phyloP scores from a whole-genome alignment of 2,329 filamentous ascomycete genomes.

The Trichophaea hybrida region DNA sequence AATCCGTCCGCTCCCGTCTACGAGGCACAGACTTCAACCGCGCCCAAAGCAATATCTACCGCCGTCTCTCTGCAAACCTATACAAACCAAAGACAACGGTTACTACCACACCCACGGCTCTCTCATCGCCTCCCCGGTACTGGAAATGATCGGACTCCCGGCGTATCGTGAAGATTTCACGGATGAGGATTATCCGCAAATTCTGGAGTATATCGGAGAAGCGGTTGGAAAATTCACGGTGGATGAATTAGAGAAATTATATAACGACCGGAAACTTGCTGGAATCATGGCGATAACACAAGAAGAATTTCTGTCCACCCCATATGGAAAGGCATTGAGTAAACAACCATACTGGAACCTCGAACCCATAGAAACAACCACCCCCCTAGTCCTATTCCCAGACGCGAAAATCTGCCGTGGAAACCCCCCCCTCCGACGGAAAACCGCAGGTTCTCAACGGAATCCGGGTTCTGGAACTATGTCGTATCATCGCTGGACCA shows the following conservation, averaged over 20 bases:
- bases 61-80: conserved; percentile 57
- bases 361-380: not conserved
- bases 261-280: conserved; percentile 43
- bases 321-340: conserved; percentile 44
- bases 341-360: conserved; percentile 5
- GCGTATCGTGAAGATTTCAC: conserved; percentile 46
- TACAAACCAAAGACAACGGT: conserved; percentile 51
- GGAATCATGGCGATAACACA: conserved; percentile 46
- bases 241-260: conserved; percentile 44
- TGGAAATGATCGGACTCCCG: conserved; percentile 55
- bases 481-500: conserved; percentile 38
- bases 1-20: conserved; percentile 36
- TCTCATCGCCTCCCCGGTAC: conserved; percentile 52
- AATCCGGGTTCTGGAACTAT: conserved; percentile 37
- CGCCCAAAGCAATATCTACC: conserved; percentile 57
- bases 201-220: conserved; percentile 45
- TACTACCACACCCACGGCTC: conserved; percentile 67
- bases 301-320: conserved; percentile 44
- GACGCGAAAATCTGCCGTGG: not conserved
- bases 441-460: conserved; percentile 31
- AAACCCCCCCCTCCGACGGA: not conserved
- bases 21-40: conserved; percentile 53
- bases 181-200: conserved; percentile 39
- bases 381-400: not conserved
- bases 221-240: conserved; percentile 43